Evolutionary conservation across 768 basidiomycete genomes (phyloP), one percentile per base, ranked within the genome.

Genomic region (Mycena kentingensis): DNA sequence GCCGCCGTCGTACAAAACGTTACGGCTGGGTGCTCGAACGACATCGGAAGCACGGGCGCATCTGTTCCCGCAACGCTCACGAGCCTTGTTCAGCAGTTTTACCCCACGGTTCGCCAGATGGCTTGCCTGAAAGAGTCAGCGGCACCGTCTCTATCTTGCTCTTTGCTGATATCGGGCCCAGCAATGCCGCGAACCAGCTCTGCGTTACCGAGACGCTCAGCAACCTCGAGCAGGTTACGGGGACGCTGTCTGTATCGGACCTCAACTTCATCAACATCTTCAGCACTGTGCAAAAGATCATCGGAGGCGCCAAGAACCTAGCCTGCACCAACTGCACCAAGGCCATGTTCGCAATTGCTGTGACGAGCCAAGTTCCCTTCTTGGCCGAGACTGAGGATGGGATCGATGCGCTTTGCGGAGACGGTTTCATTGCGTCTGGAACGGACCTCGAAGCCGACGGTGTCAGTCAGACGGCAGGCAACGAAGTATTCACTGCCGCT

Each of bases 41-140:
- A 74, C 39, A 66, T 80, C 19, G 37, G 54, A 13, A 52, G 60
- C 21, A 21, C 62, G 8, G 63, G 60, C 16, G 39, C 66, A 10
- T 46, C 60, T 13, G 50, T 57, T 18, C 57, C 65, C 6, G n/a
- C 62, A 6, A 44, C 63, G 19, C 24, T 65, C 3, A 43, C 75
- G 15, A 65, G 8, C 46, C 52, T 68, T 19, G 74, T 80, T 8
- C 69, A 80, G 56, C 46, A 55, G 31, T 66, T 62, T 19, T 87
- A 84, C 60, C 78, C 81, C 6, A 69, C 76, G 12, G 66, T 69
- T 13, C 73, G 83, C 39, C 60, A 79, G 54, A 62, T 80, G 8
- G 72, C 64, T 4, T 87, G 84, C 60, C 65, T 85, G 63, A 72
- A 79, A 49, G 81, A 85, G 85, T 86, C 52, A 61, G 79, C 71